Base-by-base conservation (phyloP, 352 stramenopile species). In the Phytophthora podocarpi region DNA sequence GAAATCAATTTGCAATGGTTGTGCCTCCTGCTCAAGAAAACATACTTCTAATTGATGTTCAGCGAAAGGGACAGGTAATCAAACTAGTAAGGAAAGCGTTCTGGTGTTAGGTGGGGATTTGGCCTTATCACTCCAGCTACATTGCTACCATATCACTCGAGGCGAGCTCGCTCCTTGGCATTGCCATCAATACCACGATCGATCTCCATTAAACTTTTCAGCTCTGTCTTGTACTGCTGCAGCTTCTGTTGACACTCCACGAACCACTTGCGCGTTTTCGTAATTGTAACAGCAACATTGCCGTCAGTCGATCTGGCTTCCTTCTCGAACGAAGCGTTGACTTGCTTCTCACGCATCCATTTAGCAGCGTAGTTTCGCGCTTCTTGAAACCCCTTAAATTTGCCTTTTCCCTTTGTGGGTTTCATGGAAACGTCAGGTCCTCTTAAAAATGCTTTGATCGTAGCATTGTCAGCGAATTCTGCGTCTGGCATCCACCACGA, bases 401-500 rank as follows among this genome's bases (percentile, higher is more conserved):
- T 41, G 39, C 10, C 8, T 0, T 59, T 26, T 15, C 39, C 48
- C 18, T 35, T 48, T 0, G 52, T 45, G 4, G 23, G 66, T n/a
- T n/a, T n/a, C 62, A 59, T 62, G n/a, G 27, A 47, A 0, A 24
- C 24, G 15, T 59, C 48, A 3, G 58, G 46, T 4, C 64, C 64
- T 11, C 48, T 51, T 4, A 72, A 28, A 34, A 69, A 73, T 15
- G 27, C 59, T 51, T 69, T 9, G 5, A 72, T 50, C 7, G 53
- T 34, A n/a, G n/a, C n/a, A n/a, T n/a, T n/a, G n/a, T n/a, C n/a
- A 8, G 20, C 16, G 18, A 59, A 53, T 0, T 47, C 8, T 0
- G 64, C 57, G 7, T 45, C 16, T 1, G 58, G 58, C 32, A 72
- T 72, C 23, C 50, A 31, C 63, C 63, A 67, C 35, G 64, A 62